Evolutionary conservation across 116 monocot species (phyloP), one percentile per base, ranked within the genome.

Genomic region (Posidonia oceanica): DNA sequence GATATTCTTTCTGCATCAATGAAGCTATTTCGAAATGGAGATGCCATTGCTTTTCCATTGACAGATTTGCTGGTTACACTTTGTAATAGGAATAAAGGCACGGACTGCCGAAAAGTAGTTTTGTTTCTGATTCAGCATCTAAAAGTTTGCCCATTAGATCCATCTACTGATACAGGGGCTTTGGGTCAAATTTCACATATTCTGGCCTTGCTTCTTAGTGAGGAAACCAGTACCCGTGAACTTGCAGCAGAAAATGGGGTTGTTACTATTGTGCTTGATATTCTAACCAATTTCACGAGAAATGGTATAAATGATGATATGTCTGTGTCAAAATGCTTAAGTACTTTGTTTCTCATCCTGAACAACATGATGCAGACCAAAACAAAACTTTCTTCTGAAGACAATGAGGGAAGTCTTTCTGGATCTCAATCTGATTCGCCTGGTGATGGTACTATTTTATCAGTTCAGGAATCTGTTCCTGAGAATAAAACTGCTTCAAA

Each of bases 61-160:
- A 83, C 83, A 54, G 91, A 88, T 75, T 72, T 91, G 65, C 68
- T 91, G 42, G 76, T 85, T 22, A 83, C 85, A 71, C 71, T 91
- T 23, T 87, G 85, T 75, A 85, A 77, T 53, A 76, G 80, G 39
- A 85, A 91, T 66, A 87, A 88, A 54, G 88, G 91, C 2, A 75
- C 75, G 61, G 78, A 85, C 36, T 79, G 85, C 41, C 42, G 59
- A 40, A 83, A 55, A 74, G 87, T 90, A 59, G 78, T 70, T 3
- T 22, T 61, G 15, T 83, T 75, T 81, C 81, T 89, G 44, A 74
- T 83, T 65, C 79, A 83, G 77, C 75, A 83, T 61, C 72, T 89
- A 39, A 89, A 86, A 69, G 67, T 74, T 56, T 83, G 78, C 65
- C 69, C 80, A 67, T 60, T 72, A 69, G 76, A 85, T 71, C 72